Percentiles rank a stretch among this genome's conserved stretches.
These are phyloP conservation scores for Chalciporus sphaerocephalus DNA, from an alignment of 768 basidiomycete species.

Conservation along the genomic window DNA sequence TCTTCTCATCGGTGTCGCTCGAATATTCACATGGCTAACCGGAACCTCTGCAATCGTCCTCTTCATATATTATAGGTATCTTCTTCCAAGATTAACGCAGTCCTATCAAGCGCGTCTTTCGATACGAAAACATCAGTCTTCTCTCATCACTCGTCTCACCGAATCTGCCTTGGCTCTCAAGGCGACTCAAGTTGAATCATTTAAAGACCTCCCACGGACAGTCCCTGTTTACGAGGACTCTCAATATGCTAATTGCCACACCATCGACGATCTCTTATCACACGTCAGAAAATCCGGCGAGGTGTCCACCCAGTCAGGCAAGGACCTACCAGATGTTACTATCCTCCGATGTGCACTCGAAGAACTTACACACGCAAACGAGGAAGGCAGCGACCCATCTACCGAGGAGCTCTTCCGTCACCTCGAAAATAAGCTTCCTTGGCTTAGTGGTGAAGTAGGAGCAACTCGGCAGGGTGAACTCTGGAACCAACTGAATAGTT, in stretches of 20 bases:
- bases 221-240: conserved; percentile 46
- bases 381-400: conserved; percentile 37
- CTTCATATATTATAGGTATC: conserved; percentile 64
- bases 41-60: conserved; percentile 58
- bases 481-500: conserved; percentile 55
- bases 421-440: conserved; percentile 55
- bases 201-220: conserved; percentile 54
- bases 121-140: conserved; percentile 55
- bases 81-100: conserved; percentile 61
- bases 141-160: conserved; percentile 51
- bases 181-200: conserved; percentile 50
- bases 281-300: conserved; percentile 7
- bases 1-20: conserved; percentile 56
- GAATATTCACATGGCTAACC: conserved; percentile 61
- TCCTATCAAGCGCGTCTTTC: conserved; percentile 59
- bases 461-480: conserved; percentile 51
- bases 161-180: conserved; percentile 54
- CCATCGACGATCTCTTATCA: conserved; percentile 39
- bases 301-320: conserved; percentile 11
- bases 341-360: conserved; percentile 61
- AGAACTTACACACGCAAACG: conserved; percentile 40
- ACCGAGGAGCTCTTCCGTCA: conserved; percentile 58
- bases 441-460: conserved; percentile 52
- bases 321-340: conserved; percentile 45
- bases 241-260: conserved; percentile 41